Conservation (phyloP, 1,284 basidiomycete species). For the Moniliella sp. region DNA sequence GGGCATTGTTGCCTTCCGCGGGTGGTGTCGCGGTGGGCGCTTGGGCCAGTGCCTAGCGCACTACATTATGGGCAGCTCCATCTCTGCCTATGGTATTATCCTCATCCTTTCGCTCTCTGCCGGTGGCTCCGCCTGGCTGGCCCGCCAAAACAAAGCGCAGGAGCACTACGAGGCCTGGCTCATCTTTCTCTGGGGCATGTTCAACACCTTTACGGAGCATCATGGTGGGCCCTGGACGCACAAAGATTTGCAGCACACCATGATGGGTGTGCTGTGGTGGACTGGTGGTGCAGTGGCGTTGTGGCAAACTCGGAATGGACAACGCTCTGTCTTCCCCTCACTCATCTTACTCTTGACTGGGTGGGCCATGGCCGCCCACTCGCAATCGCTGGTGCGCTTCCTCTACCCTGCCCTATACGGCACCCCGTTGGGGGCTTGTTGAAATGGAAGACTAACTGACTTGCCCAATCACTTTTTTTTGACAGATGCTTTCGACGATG, state of each 20-base stretch:
- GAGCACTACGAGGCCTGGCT: constrained; percentile 80
- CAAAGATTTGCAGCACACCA: constrained; percentile 85
- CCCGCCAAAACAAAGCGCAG: constrained; percentile 41
- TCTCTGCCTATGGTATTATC: constrained; percentile 60
- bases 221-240: constrained; percentile 40
- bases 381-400: constrained; percentile 60
- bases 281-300: constrained; percentile 70
- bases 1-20: constrained; percentile 21
- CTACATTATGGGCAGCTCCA: constrained; percentile 38
- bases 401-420: too few relatives aligned
- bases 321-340: constrained; percentile 60
- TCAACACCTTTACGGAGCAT: constrained; percentile 76
- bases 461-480: neutral
- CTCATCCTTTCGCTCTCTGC: constrained; percentile 61
- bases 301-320: constrained; percentile 59
- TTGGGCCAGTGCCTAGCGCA: constrained; percentile 45
- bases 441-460: too few relatives aligned
- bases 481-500: constrained; percentile 36
- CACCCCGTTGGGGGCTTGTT: constrained; percentile 47
- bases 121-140: constrained; percentile 56
- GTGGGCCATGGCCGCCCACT: constrained; percentile 81
- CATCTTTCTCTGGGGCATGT: constrained; percentile 57
- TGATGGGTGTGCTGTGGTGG: constrained; percentile 46
- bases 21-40: constrained; percentile 48
- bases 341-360: constrained; percentile 51